These are phyloP conservation scores for Jackrogersella multiformis DNA, from an alignment of 495 filamentous ascomycete species.

Conservation along the genomic window DNA sequence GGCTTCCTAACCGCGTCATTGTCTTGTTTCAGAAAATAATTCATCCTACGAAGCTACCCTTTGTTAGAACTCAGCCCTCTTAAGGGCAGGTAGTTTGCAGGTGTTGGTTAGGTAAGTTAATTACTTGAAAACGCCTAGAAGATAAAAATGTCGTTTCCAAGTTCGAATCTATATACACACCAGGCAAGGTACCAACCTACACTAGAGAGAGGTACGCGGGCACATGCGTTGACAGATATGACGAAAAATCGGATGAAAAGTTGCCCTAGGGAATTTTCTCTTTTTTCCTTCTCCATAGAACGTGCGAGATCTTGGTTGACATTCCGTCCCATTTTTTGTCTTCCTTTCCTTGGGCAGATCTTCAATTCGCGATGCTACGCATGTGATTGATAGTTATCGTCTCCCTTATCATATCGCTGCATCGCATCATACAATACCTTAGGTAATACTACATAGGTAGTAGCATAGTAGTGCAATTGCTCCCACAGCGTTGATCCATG, in stretches of 20 bases:
- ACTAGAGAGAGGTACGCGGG: neutral
- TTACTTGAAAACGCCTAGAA: neutral
- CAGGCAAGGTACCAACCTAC: no score
- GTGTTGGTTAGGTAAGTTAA: neutral
- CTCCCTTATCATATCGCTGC: neutral
- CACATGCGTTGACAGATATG: neutral
- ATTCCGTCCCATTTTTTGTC: constrained; percentile 18
- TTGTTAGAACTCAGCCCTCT: constrained; percentile 7
- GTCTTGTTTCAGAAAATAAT: constrained; percentile 31
- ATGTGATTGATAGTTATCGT: constrained; percentile 6
- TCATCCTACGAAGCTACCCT: constrained; percentile 2
- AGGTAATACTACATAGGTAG: neutral
- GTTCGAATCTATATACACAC: no score
- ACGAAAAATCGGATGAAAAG: constrained; percentile 19
- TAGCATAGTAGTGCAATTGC: neutral
- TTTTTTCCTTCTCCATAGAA: constrained; percentile 23
- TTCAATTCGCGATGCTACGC: neutral
- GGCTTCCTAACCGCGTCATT: constrained; percentile 4
- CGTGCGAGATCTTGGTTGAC: constrained; percentile 24
- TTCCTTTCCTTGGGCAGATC: constrained; percentile 10
- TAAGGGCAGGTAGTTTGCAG: neutral
- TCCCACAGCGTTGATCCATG: neutral
- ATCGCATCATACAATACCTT: neutral
- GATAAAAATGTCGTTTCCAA: no score
- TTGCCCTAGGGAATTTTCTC: constrained; percentile 8